Evolutionary conservation across 108 stramenopile genomes (phyloP).

Genomic region (Mediolabrus comicus): DNA sequence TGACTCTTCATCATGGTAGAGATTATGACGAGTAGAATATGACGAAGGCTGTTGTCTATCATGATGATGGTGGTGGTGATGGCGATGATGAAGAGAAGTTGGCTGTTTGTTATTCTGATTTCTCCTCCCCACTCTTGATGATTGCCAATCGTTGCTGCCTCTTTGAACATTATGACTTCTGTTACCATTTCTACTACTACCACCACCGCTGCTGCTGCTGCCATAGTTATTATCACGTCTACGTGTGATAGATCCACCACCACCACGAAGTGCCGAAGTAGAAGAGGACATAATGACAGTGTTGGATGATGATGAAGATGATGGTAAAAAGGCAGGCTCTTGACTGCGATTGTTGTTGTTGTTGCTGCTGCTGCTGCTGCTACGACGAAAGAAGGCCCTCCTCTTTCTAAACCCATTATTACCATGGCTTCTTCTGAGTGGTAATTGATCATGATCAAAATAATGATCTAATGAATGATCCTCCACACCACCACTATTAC

Average conservation of each 20-base stretch:
- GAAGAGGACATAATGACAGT: not conserved
- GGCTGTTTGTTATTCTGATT: too few species aligned
- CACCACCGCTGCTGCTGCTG: not conserved
- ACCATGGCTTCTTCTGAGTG: not conserved
- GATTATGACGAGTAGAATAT: too few species aligned
- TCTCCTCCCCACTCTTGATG: too few species aligned
- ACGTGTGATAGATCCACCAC: not conserved
- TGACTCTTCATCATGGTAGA: too few species aligned
- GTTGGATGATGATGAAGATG: not conserved
- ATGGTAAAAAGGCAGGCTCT: not conserved
- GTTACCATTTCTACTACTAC: too few species aligned
- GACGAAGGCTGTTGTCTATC: too few species aligned
- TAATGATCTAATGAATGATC: conserved; percentile 4
- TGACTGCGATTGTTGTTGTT: not conserved
- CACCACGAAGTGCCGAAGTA: too few species aligned
- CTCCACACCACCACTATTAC: not conserved
- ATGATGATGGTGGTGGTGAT: too few species aligned
- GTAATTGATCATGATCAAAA: not conserved
- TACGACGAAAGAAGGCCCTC: not conserved
- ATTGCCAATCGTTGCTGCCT: not conserved
- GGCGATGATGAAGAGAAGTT: too few species aligned
- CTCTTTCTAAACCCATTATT: not conserved
- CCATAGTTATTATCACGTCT: not conserved
- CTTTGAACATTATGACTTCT: not conserved
- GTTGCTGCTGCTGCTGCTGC: not conserved